A percentile compares a stretch with the other conserved stretches of the same genome.
These are phyloP conservation scores for Plasmodium coatneyi DNA, from an alignment of 169 alveolate genomes.

Conservation along the genomic window DNA sequence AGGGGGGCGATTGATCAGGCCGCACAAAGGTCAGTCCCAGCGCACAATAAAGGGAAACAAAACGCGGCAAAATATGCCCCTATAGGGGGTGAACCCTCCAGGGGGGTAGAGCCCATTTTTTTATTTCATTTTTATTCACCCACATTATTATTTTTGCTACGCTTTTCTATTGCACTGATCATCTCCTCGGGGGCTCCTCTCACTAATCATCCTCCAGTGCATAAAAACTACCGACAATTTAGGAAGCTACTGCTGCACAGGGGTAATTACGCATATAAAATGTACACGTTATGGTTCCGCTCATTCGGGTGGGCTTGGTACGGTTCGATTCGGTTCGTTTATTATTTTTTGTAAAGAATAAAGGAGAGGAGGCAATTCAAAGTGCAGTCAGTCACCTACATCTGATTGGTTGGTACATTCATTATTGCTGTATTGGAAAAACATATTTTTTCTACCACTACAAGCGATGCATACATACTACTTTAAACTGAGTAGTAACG, in stretches of 20 bases:
- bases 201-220: too few relatives aligned
- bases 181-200: too few relatives aligned
- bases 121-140: too few relatives aligned
- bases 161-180: too few relatives aligned
- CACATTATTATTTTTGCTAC: too few relatives aligned
- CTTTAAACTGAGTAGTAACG: not conserved
- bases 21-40: not conserved
- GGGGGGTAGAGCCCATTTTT: not conserved
- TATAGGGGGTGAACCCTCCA: not conserved
- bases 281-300: too few relatives aligned
- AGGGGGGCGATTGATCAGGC: too few relatives aligned
- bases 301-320: too few relatives aligned
- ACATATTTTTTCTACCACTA: not conserved
- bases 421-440: not conserved
- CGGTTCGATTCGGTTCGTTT: not conserved
- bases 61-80: not conserved
- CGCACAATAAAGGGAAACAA: not conserved
- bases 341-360: not conserved
- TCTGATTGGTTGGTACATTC: not conserved
- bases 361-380: not conserved
- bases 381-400: too few relatives aligned
- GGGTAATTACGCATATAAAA: too few relatives aligned
- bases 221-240: too few relatives aligned
- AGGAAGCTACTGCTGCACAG: too few relatives aligned
- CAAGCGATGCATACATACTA: not conserved